A percentile compares a stretch with the other conserved stretches of the same genome.
These are phyloP conservation scores for Paraphoma chrysanthemicola DNA, from an alignment of 2,329 filamentous ascomycete species.

Conservation along the genomic window DNA sequence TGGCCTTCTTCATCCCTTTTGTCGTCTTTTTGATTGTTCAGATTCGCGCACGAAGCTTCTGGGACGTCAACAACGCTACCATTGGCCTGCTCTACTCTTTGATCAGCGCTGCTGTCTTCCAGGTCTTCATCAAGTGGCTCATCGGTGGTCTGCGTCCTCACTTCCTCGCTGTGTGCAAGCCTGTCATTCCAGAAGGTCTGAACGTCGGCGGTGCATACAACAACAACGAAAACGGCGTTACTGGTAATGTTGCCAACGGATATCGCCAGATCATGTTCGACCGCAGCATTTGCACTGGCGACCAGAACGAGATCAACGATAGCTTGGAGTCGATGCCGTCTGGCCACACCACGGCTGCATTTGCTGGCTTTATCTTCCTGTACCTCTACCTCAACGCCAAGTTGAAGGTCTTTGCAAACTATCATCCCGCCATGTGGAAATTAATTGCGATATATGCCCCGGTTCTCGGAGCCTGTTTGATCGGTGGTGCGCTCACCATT, in stretches of 20 bases:
- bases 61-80: slow-evolving; percentile 70
- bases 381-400: slow-evolving; percentile 80
- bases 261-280: slow-evolving; percentile 71
- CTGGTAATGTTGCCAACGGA: slow-evolving; percentile 58
- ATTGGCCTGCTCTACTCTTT: slow-evolving; percentile 74
- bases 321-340: slow-evolving; percentile 74
- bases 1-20: slow-evolving; percentile 71
- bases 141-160: slow-evolving; percentile 71
- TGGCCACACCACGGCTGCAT: slow-evolving; percentile 76
- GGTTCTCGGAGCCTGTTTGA: slow-evolving; percentile 70
- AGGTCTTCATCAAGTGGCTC: slow-evolving; percentile 77
- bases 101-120: slow-evolving; percentile 75
- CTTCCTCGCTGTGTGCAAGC: slow-evolving; percentile 74
- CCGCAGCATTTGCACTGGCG: slow-evolving; percentile 72
- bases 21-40: slow-evolving; percentile 70
- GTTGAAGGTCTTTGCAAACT: slow-evolving; percentile 76
- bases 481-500: slow-evolving; percentile 73
- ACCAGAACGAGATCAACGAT: slow-evolving; percentile 70
- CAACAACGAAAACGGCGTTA: slow-evolving; percentile 56
- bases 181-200: slow-evolving; percentile 56
- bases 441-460: slow-evolving; percentile 69
- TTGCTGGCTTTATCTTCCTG: slow-evolving; percentile 74
- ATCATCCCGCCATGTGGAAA: slow-evolving; percentile 78
- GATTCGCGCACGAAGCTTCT: slow-evolving; percentile 64
- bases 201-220: slow-evolving; percentile 21